Base-by-base conservation (phyloP, 1,284 basidiomycete genomes). In the Wolfiporia cocos region DNA sequence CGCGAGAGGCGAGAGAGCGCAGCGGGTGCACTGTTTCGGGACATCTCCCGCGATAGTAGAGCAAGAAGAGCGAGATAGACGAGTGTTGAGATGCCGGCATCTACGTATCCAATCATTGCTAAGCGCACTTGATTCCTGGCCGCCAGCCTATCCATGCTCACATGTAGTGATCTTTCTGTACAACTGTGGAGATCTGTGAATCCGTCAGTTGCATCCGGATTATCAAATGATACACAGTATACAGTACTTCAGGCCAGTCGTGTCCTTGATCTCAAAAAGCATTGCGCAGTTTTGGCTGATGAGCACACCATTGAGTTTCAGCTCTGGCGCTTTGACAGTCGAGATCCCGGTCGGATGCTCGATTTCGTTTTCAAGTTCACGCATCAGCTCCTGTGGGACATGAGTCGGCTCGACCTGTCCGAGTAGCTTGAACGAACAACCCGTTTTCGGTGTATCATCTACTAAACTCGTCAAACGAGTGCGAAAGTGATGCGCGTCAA, bases 101-200 rank as follows among this genome's bases (percentile, higher is more conserved):
- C 89, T 92, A 48, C 7, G 43, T 15, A 3, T 29, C 15, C 17
- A 17, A 30, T 7, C 12, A 14, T 4, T 18, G 26, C 18, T 2
- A 17, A 12, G 5, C 3, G 18, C 4, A 3, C n/a, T 20, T 5
- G 18, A 20, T 18, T 20, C 3, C 2, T 6, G 37, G n/a, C 37
- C n/a, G n/a, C n/a, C n/a, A 38, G 19, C 4, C 20, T 14, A 28
- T 21, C 12, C 40, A 26, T 20, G 17, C 31, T 54, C 52, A 90
- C 88, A 93, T 12, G 80, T 84, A 2, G 86, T 84, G 21, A 88
- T 81, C 65, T 89, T 90, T 39, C 81, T 73, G 66, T 86, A 89
- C 55, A 92, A 86, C 4, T 74, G 76, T 51, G 71, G 72, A 21
- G 73, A 76, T 33, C 81, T 62, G 36, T 12, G 5, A 7, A 12